Percentiles rank a stretch among this genome's conserved stretches.
Conservation (phyloP, 148 eudicot genomes). For the Vaccinium macrocarpon region DNA sequence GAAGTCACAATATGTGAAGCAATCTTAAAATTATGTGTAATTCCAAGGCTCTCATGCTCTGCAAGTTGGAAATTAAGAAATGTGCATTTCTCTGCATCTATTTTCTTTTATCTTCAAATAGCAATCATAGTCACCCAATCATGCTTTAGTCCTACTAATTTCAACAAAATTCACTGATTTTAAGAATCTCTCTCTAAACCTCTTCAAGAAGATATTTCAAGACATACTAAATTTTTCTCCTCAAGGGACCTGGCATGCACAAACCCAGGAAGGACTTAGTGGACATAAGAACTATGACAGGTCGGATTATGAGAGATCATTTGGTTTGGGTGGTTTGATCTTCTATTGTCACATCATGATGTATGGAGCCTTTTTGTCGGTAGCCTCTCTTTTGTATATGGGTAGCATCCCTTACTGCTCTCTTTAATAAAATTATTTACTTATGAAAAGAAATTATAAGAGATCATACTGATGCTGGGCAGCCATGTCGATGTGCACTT, state of each 20-base stretch:
- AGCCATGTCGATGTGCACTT: constrained; percentile 24
- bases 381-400: too few species aligned
- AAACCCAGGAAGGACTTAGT: neutral
- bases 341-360: too few species aligned
- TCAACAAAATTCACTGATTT: neutral
- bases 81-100: neutral
- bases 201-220: neutral
- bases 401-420: too few species aligned
- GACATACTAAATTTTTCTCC: neutral
- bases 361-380: too few species aligned
- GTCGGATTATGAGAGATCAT: neutral
- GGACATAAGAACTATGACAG: neutral
- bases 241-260: neutral
- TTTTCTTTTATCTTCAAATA: neutral
- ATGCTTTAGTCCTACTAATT: neutral
- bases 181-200: neutral
- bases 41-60: neutral
- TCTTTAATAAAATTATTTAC: too few species aligned
- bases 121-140: neutral
- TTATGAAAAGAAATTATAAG: neutral
- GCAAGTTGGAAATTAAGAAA: neutral
- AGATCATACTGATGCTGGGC: constrained; percentile 22
- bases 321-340: too few species aligned
- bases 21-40: too few species aligned
- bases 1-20: too few species aligned